Evolutionary conservation across 2,329 filamentous ascomycete species (phyloP), one percentile per base, ranked within the genome.

Genomic region (Ophiognomonia clavigignenti-juglandacearum): DNA sequence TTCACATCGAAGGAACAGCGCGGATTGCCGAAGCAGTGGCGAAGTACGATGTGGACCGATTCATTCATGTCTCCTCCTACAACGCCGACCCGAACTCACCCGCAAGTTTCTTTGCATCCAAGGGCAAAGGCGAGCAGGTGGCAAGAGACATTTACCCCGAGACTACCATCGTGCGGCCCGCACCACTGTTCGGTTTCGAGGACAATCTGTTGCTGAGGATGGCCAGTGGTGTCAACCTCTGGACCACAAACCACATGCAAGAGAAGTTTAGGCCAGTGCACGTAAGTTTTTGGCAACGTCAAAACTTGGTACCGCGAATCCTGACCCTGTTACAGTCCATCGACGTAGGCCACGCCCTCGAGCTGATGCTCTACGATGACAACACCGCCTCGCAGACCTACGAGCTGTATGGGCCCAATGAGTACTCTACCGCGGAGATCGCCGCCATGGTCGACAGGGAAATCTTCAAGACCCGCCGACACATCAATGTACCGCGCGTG

Each of bases 11-110:
- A 66, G 90, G 92, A 53, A 85, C 87, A 16, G 86, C 95, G 72
- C 85, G 93, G 57, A 98, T 98, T 60, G 88, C 82, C 42, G 89
- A 96, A 64, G 90, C 93, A 44, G 89, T 90, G 44, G 93, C 92
- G 60, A 98, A 98, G 71, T 98, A 98, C 70, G 92, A 98, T 61
- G 83, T 96, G 57, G 93, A 98, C 70, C 85, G 93, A 55, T 98
- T 88, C 69, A 90, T 98, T 55, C 93, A 98, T 60, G 84, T 98
- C 58, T 98, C 93, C 9, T 96, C 91, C 26, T 91, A 95, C 77
- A 97, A 92, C 62, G 92, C 89, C 48, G 75, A 86, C 66, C 77
- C 81, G 36, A 76, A 87, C 57, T 97, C 92, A 16, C 68, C 83
- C 3, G 92, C 89, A 10, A 88, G 93, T 61, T 98, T 92, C 78